phyloP scores from a whole-genome alignment of 2,329 filamentous ascomycete genomes.

The Aureobasidium sp. region DNA sequence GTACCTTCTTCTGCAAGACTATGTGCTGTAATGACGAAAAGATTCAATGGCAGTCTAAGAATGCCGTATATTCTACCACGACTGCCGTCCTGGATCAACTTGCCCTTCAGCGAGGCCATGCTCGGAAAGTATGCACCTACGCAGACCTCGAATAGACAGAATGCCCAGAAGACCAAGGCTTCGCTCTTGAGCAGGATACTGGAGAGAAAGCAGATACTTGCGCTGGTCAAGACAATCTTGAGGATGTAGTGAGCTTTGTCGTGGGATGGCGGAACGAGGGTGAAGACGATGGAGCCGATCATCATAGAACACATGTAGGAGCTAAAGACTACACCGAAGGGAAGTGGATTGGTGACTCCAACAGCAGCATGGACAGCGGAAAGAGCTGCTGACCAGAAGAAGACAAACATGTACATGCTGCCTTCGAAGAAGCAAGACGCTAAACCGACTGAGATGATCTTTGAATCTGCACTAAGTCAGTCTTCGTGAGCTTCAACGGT shows the following conservation, averaged over 20 bases:
- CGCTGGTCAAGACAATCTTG: constrained; percentile 33
- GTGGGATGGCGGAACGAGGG: constrained; percentile 29
- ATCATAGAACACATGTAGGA: constrained; percentile 55
- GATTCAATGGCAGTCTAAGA: constrained; percentile 52
- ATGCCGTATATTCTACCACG: constrained; percentile 51
- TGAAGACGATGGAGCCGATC: constrained; percentile 51
- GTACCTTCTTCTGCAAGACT: constrained; percentile 35
- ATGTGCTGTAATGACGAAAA: constrained; percentile 48
- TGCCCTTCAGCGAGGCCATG: constrained; percentile 49
- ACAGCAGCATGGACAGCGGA: constrained; percentile 18
- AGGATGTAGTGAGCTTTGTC: constrained; percentile 28
- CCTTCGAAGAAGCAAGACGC: constrained; percentile 54
- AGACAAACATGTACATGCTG: constrained; percentile 56
- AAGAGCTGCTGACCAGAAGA: constrained; percentile 55
- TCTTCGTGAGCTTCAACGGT: not conserved
- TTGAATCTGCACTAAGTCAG: constrained; percentile 31
- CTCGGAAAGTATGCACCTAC: constrained; percentile 53
- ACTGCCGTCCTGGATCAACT: constrained; percentile 47
- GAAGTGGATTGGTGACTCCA: constrained; percentile 19
- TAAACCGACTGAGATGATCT: constrained; percentile 46
- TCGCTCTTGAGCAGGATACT: constrained; percentile 38
- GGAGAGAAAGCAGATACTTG: constrained; percentile 30
- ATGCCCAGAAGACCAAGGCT: constrained; percentile 45
- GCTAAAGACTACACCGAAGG: constrained; percentile 49
- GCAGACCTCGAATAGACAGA: constrained; percentile 51